phyloP scores from a whole-genome alignment of 257 asterid genomes.

The Pogostemon cablin region DNA sequence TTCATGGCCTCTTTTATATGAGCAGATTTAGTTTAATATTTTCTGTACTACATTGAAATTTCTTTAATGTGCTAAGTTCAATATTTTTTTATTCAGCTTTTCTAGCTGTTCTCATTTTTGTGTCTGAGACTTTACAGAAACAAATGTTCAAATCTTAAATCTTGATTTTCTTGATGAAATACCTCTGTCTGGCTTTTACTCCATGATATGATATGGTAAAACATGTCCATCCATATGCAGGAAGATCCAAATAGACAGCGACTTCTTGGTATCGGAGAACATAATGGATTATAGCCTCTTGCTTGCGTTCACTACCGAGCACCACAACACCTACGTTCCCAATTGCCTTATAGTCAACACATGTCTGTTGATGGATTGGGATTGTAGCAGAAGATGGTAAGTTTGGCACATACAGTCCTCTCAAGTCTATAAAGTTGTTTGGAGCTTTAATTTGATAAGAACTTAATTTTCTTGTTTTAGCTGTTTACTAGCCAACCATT shows the following conservation, averaged over 20 bases:
- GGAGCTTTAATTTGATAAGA: background rate
- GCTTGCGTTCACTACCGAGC: conserved; percentile 93
- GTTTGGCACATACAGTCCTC: background rate
- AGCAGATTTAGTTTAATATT: conserved; percentile 35
- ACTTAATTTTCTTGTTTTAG: background rate
- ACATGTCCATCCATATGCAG: conserved; percentile 48
- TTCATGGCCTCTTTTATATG: background rate
- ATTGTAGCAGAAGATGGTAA: conserved; percentile 94
- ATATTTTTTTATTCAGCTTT: conserved; percentile 51
- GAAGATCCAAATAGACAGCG: conserved; percentile 90
- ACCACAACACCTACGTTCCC: conserved; percentile 83
- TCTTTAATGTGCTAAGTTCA: conserved; percentile 16
- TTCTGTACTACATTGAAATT: no score
- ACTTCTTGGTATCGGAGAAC: conserved; percentile 86
- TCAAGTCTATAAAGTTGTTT: background rate
- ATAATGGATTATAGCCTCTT: conserved; percentile 98
- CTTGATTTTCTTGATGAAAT: no score
- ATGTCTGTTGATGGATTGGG: conserved; percentile 67
- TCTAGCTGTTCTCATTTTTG: conserved; percentile 33
- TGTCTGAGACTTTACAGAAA: no score
- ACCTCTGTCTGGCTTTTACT: no score
- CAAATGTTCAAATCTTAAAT: no score
- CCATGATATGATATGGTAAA: background rate
- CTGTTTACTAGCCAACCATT: background rate
- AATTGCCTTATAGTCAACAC: conserved; percentile 54